Evolutionary conservation across 805 yeast genomes (phyloP).

Genomic region (Kodamaea neixiangensis): DNA sequence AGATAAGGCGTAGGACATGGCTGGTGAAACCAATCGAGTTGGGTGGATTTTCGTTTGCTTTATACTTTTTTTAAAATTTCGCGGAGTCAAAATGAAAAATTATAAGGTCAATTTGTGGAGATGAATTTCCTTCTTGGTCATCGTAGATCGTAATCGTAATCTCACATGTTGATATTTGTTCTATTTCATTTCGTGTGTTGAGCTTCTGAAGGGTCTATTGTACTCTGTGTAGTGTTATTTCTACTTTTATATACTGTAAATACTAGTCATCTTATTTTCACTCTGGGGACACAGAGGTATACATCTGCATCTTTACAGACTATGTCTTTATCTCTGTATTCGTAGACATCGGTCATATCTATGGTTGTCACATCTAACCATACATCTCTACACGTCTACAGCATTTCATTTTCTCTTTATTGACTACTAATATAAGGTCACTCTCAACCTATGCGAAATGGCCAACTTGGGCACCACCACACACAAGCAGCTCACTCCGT

Average conservation of each 20-base stretch:
- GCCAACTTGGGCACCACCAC: conserved; percentile 94
- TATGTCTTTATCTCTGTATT: too few species aligned
- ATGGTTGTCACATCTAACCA: too few species aligned
- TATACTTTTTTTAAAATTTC: conserved; percentile 1
- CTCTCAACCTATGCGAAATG: conserved; percentile 73
- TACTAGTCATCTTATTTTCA: too few species aligned
- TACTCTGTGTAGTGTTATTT: too few species aligned
- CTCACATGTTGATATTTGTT: too few species aligned
- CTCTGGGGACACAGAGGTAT: too few species aligned
- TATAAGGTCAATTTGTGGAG: neutral
- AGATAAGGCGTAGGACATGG: conserved; percentile 49
- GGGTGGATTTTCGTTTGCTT: neutral
- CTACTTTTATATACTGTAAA: too few species aligned
- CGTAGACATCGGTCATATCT: too few species aligned
- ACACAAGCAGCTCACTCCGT: conserved; percentile 76
- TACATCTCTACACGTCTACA: neutral
- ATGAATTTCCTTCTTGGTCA: neutral
- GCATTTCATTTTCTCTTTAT: neutral
- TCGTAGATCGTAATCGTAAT: neutral
- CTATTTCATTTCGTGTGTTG: too few species aligned
- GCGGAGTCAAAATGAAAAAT: conserved; percentile 9
- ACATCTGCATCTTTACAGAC: too few species aligned
- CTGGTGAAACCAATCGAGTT: conserved; percentile 5
- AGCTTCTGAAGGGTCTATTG: too few species aligned
- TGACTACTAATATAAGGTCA: conserved; percentile 40